Conservation (phyloP, 257 asterid species). For the Solanum virginianum region DNA sequence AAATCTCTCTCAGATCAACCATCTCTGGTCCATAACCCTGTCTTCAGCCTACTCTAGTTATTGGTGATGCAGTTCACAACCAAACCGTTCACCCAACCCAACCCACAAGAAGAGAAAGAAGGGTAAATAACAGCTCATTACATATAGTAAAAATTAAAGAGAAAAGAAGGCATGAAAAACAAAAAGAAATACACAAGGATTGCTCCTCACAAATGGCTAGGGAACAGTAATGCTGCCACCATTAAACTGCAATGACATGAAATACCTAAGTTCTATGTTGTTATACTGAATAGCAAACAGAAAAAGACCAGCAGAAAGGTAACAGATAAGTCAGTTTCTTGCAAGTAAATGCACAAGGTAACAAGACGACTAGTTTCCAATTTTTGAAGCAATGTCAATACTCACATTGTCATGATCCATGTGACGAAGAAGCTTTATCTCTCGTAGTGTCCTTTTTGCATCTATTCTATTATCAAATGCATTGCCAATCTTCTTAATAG, state of each 20-base stretch:
- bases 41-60: not conserved
- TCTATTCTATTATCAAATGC: conserved; percentile 94
- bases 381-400: not conserved
- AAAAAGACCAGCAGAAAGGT: not conserved
- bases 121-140: not conserved
- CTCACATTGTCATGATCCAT: conserved; percentile 89
- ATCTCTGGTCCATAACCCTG: not conserved
- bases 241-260: not conserved
- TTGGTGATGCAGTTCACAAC: not conserved
- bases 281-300: not conserved
- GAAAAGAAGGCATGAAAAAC: not conserved
- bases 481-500: conserved; percentile 97
- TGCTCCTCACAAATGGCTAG: not conserved
- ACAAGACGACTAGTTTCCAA: not conserved
- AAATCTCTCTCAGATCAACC: not conserved
- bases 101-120: not conserved
- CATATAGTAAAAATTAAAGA: not conserved
- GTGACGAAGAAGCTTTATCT: conserved; percentile 89
- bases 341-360: not conserved
- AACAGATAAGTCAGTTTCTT: not conserved
- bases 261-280: not conserved
- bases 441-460: conserved; percentile 90
- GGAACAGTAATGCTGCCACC: not conserved
- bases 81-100: not conserved
- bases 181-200: not conserved